phyloP scores from a whole-genome alignment of 2,329 filamentous ascomycete genomes.

The Lomentospora prolificans region DNA sequence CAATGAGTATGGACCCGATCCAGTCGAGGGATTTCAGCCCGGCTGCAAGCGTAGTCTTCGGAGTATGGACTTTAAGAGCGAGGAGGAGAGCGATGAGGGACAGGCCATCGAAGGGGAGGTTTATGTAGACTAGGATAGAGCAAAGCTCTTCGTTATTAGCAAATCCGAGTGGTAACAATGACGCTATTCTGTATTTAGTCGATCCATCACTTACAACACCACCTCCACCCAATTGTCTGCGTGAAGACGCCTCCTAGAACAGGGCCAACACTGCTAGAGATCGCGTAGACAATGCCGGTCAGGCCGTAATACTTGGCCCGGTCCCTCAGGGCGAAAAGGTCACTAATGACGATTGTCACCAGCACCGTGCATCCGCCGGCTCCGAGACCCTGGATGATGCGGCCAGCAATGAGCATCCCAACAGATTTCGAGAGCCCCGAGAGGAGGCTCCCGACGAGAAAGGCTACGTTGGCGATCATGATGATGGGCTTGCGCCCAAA shows the following conservation, averaged over 20 bases:
- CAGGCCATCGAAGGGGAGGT: constrained; percentile 24
- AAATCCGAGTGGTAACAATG: no score
- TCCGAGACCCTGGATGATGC: constrained; percentile 45
- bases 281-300: constrained; percentile 61
- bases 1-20: constrained; percentile 57
- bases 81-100: constrained; percentile 55
- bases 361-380: constrained; percentile 66
- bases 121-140: constrained; percentile 7
- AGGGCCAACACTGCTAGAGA: constrained; percentile 56
- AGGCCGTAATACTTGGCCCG: constrained; percentile 64
- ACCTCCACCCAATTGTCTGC: not conserved
- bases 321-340: constrained; percentile 24
- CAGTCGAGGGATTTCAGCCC: constrained; percentile 60
- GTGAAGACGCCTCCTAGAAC: constrained; percentile 63
- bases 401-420: constrained; percentile 53
- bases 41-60: constrained; percentile 50
- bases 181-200: no score
- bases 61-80: constrained; percentile 50
- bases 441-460: constrained; percentile 52
- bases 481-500: constrained; percentile 59
- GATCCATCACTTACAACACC: constrained; percentile 9
- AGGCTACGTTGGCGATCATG: constrained; percentile 53
- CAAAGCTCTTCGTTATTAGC: no score
- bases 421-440: constrained; percentile 56
- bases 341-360: constrained; percentile 50